Percentiles rank a stretch among this genome's conserved stretches.
Conservation (phyloP, 2,329 filamentous ascomycete genomes). For the Calcarisporium arbuscula region DNA sequence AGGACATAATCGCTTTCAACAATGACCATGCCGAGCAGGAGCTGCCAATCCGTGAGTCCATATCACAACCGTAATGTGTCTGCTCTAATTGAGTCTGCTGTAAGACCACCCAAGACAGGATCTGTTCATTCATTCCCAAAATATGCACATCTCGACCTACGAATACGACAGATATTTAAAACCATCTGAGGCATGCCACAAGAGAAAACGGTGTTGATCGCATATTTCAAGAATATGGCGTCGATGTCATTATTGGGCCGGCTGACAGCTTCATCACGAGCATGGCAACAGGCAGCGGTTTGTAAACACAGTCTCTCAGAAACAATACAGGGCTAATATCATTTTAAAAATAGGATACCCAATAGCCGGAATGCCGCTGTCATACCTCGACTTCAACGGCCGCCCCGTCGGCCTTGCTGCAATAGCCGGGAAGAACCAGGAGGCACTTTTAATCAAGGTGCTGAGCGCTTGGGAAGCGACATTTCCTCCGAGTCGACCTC, state of each 20-base stretch:
- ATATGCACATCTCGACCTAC: too few species aligned
- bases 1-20: constrained; percentile 11
- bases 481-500: constrained; percentile 4
- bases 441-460: constrained; percentile 8
- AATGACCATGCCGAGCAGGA: constrained; percentile 9
- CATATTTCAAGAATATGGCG: constrained; percentile 7
- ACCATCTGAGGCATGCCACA: constrained; percentile 3
- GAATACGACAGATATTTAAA: too few species aligned
- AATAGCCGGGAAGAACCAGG: constrained; percentile 5
- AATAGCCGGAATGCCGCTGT: constrained; percentile 8
- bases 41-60: constrained; percentile 4
- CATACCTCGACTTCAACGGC: constrained; percentile 9
- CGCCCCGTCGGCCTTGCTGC: constrained; percentile 9
- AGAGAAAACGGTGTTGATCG: constrained; percentile 7
- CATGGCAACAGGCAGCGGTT: constrained; percentile 4
- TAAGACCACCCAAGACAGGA: constrained; percentile 2
- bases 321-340: constrained; percentile 1
- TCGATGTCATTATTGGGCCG: constrained; percentile 12
- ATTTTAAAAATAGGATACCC: constrained; percentile 8
- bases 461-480: constrained; percentile 9
- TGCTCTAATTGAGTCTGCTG: background rate
- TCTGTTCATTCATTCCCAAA: constrained; percentile 5
- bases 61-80: background rate
- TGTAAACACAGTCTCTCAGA: constrained; percentile 6
- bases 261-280: too few species aligned